phyloP scores from a whole-genome alignment of 257 asterid species.

The Euphrasia confusa region DNA sequence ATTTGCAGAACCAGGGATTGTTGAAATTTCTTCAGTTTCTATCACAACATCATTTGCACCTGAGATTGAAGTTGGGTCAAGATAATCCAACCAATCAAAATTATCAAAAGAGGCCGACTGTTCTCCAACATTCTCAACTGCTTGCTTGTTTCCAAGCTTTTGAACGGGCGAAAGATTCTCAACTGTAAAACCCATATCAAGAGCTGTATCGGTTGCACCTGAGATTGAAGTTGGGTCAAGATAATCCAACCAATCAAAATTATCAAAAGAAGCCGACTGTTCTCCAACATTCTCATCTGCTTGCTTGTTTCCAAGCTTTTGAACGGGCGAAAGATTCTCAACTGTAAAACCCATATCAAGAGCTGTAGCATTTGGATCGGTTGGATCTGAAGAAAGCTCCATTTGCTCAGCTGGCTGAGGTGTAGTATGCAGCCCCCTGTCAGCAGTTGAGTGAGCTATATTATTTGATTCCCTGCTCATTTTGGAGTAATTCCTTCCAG shows the following conservation, averaged over 20 bases:
- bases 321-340: slow-evolving; percentile 32
- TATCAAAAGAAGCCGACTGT: slow-evolving; percentile 27
- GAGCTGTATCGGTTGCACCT: slow-evolving; percentile 35
- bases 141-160: slow-evolving; percentile 27
- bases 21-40: slow-evolving; percentile 25
- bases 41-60: slow-evolving; percentile 15
- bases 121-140: slow-evolving; percentile 28
- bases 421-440: slow-evolving; percentile 30
- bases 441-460: slow-evolving; percentile 30
- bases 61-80: slow-evolving; percentile 33
- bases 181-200: slow-evolving; percentile 44
- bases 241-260: slow-evolving; percentile 56
- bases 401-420: slow-evolving; percentile 30
- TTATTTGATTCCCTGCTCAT: slow-evolving; percentile 35
- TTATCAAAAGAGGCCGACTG: slow-evolving; percentile 27
- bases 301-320: slow-evolving; percentile 26
- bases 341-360: slow-evolving; percentile 46
- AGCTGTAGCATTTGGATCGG: slow-evolving; percentile 35
- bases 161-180: slow-evolving; percentile 33
- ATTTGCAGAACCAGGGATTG: slow-evolving; percentile 34
- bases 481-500: slow-evolving; percentile 43
- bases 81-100: slow-evolving; percentile 58
- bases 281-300: slow-evolving; percentile 29
- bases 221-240: slow-evolving; percentile 31
- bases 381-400: slow-evolving; percentile 25